These are phyloP conservation scores for Phyllosticta citriasiana DNA, from an alignment of 2,329 filamentous ascomycete genomes.

Conservation along the genomic window DNA sequence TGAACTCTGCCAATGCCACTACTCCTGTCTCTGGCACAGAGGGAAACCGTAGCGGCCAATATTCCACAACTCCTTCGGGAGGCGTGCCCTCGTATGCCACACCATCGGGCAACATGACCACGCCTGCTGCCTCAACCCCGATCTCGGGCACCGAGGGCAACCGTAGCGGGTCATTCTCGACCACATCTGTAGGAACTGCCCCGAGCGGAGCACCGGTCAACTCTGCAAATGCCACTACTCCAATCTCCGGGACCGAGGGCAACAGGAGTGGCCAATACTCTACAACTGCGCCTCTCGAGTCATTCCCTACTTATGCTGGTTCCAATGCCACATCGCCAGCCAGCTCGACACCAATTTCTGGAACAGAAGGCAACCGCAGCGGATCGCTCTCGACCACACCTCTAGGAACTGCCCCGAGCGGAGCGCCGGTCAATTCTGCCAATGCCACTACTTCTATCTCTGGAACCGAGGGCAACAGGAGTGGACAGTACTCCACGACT, in stretches of 20 bases:
- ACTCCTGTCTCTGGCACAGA: background rate
- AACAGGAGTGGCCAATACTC: background rate
- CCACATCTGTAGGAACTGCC: background rate
- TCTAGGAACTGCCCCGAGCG: background rate
- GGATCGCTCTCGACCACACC: too few species aligned
- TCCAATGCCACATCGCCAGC: background rate
- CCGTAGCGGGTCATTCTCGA: background rate
- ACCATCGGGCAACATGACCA: background rate
- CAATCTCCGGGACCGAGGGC: background rate
- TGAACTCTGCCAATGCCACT: background rate
- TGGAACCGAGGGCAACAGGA: background rate
- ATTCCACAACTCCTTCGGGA: background rate
- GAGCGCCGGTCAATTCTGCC: background rate
- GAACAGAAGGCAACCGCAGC: too few species aligned
- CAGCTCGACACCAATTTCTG: too few species aligned
- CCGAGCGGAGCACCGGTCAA: background rate
- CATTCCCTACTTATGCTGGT: background rate
- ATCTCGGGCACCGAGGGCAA: constrained; percentile 8
- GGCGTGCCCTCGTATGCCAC: background rate
- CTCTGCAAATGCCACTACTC: background rate
- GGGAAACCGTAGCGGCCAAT: background rate
- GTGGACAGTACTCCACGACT: background rate
- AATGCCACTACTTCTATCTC: background rate
- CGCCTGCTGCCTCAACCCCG: background rate
- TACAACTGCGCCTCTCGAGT: background rate